Conservation (phyloP, 2,329 filamentous ascomycete genomes). For the Aspergillus ustus region DNA sequence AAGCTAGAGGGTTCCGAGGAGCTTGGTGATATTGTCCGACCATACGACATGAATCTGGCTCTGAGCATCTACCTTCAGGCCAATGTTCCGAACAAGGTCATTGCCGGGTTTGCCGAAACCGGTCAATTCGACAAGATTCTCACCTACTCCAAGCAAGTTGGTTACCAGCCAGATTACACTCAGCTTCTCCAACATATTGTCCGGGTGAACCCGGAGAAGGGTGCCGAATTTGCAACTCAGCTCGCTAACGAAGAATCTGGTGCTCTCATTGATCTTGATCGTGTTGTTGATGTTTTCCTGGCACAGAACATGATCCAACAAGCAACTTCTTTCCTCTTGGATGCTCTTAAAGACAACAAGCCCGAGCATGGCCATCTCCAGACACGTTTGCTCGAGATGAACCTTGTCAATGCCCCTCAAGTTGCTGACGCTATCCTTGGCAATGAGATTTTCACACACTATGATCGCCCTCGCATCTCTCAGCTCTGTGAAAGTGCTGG, state of each 20-base stretch:
- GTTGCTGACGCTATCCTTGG: slow-evolving; percentile 97
- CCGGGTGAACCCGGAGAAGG: slow-evolving; percentile 89
- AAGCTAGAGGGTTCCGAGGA: slow-evolving; percentile 97
- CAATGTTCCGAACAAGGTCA: slow-evolving; percentile 89
- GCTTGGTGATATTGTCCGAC: slow-evolving; percentile 89
- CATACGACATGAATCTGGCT: slow-evolving; percentile 86
- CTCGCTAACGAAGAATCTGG: slow-evolving; percentile 88
- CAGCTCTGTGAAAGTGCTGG: slow-evolving; percentile 92
- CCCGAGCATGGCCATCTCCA: slow-evolving; percentile 93
- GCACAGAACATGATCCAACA: slow-evolving; percentile 97
- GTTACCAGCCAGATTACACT: slow-evolving; percentile 95
- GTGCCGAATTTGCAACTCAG: slow-evolving; percentile 89
- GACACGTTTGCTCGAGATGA: slow-evolving; percentile 96
- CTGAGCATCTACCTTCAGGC: slow-evolving; percentile 89
- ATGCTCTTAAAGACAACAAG: slow-evolving; percentile 92
- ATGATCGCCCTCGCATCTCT: slow-evolving; percentile 87
- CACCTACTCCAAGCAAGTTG: slow-evolving; percentile 80
- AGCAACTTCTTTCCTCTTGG: slow-evolving; percentile 95
- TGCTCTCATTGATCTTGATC: slow-evolving; percentile 86
- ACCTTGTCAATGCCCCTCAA: slow-evolving; percentile 92
- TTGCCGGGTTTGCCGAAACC: slow-evolving; percentile 91
- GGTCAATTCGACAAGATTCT: slow-evolving; percentile 97
- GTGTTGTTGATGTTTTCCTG: slow-evolving; percentile 97
- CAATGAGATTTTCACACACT: slow-evolving; percentile 98
- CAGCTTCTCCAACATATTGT: slow-evolving; percentile 90